A percentile compares a stretch with the other conserved stretches of the same genome.
Evolutionary conservation across 1,284 basidiomycete genomes (phyloP).

Genomic region (Pulveroboletus sp.): DNA sequence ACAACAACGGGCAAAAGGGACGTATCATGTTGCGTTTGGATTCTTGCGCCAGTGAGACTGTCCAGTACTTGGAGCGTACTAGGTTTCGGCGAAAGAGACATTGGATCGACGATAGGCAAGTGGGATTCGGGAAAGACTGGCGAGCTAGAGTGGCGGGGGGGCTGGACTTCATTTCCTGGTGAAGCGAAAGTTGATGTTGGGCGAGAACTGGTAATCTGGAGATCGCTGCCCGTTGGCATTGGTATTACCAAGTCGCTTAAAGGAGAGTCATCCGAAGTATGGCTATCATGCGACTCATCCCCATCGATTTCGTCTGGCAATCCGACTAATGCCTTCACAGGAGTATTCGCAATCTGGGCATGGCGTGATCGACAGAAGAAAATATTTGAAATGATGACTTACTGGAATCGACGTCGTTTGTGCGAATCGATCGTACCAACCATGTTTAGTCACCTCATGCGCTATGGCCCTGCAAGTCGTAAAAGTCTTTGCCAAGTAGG

Average conservation of each 20-base stretch:
- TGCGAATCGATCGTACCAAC: slow-evolving; percentile 53
- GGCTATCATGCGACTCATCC: slow-evolving; percentile 6
- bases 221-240: background rate
- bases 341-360: slow-evolving; percentile 23
- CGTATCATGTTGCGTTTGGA: too few species aligned
- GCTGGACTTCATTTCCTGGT: background rate
- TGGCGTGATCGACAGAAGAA: background rate
- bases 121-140: background rate
- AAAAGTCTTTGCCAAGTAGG: slow-evolving; percentile 45
- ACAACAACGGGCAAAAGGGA: background rate
- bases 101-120: background rate
- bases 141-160: background rate
- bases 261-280: background rate
- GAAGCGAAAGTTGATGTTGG: background rate
- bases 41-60: too few species aligned
- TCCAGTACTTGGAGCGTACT: background rate
- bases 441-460: slow-evolving; percentile 36
- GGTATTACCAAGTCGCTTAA: background rate
- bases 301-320: slow-evolving; percentile 11
- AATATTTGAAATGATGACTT: slow-evolving; percentile 2
- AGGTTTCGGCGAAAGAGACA: background rate
- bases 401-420: slow-evolving; percentile 29
- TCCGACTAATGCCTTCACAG: slow-evolving; percentile 17
- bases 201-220: background rate
- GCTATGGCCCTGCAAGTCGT: slow-evolving; percentile 46